Base-by-base conservation (phyloP, 2,329 filamentous ascomycete species). In the Ophiocordyceps camponoti-rufipedis region DNA sequence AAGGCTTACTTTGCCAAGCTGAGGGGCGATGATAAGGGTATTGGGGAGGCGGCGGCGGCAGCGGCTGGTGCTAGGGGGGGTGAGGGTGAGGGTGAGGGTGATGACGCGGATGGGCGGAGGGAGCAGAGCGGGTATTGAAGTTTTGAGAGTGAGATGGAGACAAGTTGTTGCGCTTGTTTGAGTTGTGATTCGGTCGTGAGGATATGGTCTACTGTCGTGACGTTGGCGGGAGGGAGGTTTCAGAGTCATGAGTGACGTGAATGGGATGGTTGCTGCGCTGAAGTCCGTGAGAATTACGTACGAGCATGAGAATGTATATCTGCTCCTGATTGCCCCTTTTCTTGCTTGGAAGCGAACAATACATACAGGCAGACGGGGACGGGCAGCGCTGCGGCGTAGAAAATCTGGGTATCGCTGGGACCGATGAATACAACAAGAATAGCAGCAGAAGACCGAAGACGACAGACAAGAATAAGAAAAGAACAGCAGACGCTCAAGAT, bases 1-100 rank as follows among this genome's bases (percentile, higher is more conserved):
- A 98, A 95, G 62, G 77, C 77, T 2, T 94, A 95, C 60, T 98
- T 98, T 71, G 89, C 89, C 44, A 89, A 91, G 66, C 64, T 98
- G 53, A 75, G 91, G 50, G 91, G 91, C 48, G 91, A 96, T 61
- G 84, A 86, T 41, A 68, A 82, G 53, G 83, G 70, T 0, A 85
- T 86, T 47, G 69, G 68, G 53, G 73, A 78, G 51, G 80, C 79
- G 1, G 72, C 71, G 46, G 68, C 66, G 23, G 64, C 62, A 2
- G 62, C 56, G 32, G 53, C 58, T n/a, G 59, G 56, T 39, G 59
- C 60, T 16, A 59, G 54, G 0, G 53, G 55, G 5, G 55, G 54
- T 5, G 59, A 52, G n/a, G 54, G 61, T 5, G 59, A 52, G n/a
- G 54, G 61, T 39, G 55, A 54, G 5, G 60, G 52, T 18, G 52